Evolutionary conservation across 352 stramenopile species (phyloP).

Genomic region (Nothophytophthora sp.): DNA sequence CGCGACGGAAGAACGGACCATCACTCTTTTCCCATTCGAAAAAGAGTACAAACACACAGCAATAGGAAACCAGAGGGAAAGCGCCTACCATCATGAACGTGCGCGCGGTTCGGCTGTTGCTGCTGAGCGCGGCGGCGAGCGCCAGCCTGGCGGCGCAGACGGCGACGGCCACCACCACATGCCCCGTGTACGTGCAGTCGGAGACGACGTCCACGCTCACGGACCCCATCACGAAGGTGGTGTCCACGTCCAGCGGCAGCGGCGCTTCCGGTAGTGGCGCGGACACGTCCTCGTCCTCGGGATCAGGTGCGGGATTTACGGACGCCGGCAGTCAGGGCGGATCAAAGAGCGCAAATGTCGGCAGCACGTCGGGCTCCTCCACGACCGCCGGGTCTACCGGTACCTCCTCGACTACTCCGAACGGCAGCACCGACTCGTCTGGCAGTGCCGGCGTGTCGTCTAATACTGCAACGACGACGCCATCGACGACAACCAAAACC

Average conservation of each 20-base stretch:
- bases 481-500: constrained; percentile 20
- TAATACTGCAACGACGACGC: constrained; percentile 15
- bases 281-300: constrained; percentile 5
- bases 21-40: not conserved
- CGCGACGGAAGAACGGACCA: no score
- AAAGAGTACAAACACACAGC: constrained; percentile 1
- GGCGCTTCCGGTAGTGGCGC: constrained; percentile 11
- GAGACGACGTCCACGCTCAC: constrained; percentile 58
- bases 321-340: constrained; percentile 18
- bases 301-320: constrained; percentile 20
- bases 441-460: constrained; percentile 17
- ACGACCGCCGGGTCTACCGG: constrained; percentile 1
- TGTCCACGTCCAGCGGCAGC: constrained; percentile 33
- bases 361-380: constrained; percentile 15
- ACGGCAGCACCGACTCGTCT: constrained; percentile 12
- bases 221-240: constrained; percentile 52
- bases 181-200: constrained; percentile 64
- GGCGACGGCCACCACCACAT: constrained; percentile 42
- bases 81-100: constrained; percentile 1
- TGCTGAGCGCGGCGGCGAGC: constrained; percentile 29
- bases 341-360: constrained; percentile 15
- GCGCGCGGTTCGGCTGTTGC: constrained; percentile 19
- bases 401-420: not conserved
- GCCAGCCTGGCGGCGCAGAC: constrained; percentile 18
- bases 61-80: not conserved